Percentiles rank a stretch among this genome's conserved stretches.
These are phyloP conservation scores for Amphichorda felina DNA, from an alignment of 2,329 filamentous ascomycete genomes.

Conservation along the genomic window DNA sequence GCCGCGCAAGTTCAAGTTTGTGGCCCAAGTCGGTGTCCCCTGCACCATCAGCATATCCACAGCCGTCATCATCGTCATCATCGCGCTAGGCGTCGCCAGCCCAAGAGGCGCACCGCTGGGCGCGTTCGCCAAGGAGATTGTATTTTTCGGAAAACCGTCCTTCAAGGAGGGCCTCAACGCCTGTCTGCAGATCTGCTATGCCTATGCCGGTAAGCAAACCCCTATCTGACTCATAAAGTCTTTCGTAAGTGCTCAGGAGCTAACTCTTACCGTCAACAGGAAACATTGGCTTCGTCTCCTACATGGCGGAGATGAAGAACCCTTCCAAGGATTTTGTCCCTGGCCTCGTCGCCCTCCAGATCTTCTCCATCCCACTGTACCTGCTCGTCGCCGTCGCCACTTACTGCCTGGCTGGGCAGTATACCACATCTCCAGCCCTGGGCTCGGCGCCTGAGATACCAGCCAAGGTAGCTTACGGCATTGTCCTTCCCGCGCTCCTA, in stretches of 20 bases:
- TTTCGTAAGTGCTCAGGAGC: no score
- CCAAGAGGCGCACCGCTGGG: slow-evolving; percentile 15
- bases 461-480: slow-evolving; percentile 20
- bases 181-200: slow-evolving; percentile 21
- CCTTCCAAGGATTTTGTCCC: slow-evolving; percentile 17
- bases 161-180: slow-evolving; percentile 19
- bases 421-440: slow-evolving; percentile 18
- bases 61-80: slow-evolving; percentile 23
- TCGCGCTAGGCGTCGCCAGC: slow-evolving; percentile 17
- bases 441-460: slow-evolving; percentile 17
- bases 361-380: slow-evolving; percentile 19
- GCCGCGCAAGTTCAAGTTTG: slow-evolving; percentile 49
- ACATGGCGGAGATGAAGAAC: slow-evolving; percentile 21
- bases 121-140: slow-evolving; percentile 15
- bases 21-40: slow-evolving; percentile 12
- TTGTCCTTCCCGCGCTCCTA: slow-evolving; percentile 16
- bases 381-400: slow-evolving; percentile 17
- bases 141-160: slow-evolving; percentile 14
- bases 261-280: not conserved
- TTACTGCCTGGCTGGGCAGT: slow-evolving; percentile 18
- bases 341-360: slow-evolving; percentile 16
- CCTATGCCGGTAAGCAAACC: slow-evolving; percentile 15
- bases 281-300: slow-evolving; percentile 22
- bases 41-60: slow-evolving; percentile 20
- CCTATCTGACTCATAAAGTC: not conserved